Evolutionary conservation across 371 early-diverging fungal genomes (phyloP), one percentile per base, ranked within the genome.

Genomic region (Mucor lusitanicus): DNA sequence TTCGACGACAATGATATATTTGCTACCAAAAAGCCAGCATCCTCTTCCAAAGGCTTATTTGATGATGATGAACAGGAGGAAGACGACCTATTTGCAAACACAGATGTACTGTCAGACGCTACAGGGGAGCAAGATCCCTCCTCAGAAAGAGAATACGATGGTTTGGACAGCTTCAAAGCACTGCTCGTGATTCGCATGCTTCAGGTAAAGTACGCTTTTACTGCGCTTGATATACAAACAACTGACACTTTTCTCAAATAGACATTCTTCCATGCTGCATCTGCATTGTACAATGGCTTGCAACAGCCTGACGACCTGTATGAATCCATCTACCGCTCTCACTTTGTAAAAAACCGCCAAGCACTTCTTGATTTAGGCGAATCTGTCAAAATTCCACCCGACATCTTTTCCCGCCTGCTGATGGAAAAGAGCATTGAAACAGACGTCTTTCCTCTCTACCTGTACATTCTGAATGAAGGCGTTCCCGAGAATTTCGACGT

Each of bases 401-500:
- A 46, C 17, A 33, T 72, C 3, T 73, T 80, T 19, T 67, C 71
- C 3, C 64, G 72, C 6, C 58, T 86, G 0, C 61, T 88, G 35
- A 83, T 85, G 69, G 79, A 81, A 69, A 88, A 88, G 59, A 83
- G 86, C 30, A 84, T 88, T 32, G 88, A 88, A 67, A 72, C 78
- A 25, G 88, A 88, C 32, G 80, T 82, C 0, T 79, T 88, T 33
- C 77, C 80, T 0, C 69, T 86, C 0, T 85, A 81, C 40, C 66
- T 88, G 4, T 60, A 70, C 2, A 70, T 80, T 9, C 53, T 83
- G 15, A 74, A 83, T 28, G 68, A 76, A 21, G 59, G 72, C 0
- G 37, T 70, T 9, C 65, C 68, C 7, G 68, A 73, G 15, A 68
- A 76, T 8, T 65, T 70, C 54, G 66, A 73, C 48, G 68, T 71